These are phyloP conservation scores for Neoboletus subvelutipes DNA, from an alignment of 768 basidiomycete genomes.

Conservation along the genomic window DNA sequence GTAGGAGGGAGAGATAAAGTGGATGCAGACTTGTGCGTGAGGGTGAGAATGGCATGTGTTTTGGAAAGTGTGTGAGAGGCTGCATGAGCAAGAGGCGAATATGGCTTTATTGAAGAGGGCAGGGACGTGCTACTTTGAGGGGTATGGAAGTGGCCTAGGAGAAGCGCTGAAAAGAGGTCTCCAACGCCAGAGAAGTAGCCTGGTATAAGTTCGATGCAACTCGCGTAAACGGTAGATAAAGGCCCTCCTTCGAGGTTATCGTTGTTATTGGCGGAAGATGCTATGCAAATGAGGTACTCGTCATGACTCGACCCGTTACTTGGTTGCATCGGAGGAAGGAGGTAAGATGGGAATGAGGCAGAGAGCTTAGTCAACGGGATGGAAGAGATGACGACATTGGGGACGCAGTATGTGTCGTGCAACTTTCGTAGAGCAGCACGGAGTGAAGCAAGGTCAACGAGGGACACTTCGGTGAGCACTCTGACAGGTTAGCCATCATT, in stretches of 20 bases:
- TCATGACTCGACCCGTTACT: conserved; percentile 6
- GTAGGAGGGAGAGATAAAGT: conserved; percentile 52
- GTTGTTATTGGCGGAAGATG: conserved; percentile 51
- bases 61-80: conserved; percentile 67
- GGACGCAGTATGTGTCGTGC: conserved; percentile 73
- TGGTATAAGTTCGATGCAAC: conserved; percentile 72
- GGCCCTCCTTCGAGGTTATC: conserved; percentile 12
- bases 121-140: not conserved
- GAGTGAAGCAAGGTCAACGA: conserved; percentile 67
- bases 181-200: conserved; percentile 98
- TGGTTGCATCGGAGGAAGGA: conserved; percentile 31
- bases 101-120: conserved; percentile 4
- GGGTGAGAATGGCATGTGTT: conserved; percentile 67
- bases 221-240: conserved; percentile 58
- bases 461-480: conserved; percentile 67
- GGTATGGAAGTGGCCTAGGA: conserved; percentile 73
- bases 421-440: conserved; percentile 67
- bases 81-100: conserved; percentile 38
- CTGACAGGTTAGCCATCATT: conserved; percentile 38
- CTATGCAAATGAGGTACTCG: conserved; percentile 72
- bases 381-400: conserved; percentile 90
- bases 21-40: conserved; percentile 59
- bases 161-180: conserved; percentile 92
- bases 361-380: conserved; percentile 73
- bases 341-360: conserved; percentile 45